Base-by-base conservation (phyloP, 805 yeast genomes). In the Metschnikowia anglica region DNA sequence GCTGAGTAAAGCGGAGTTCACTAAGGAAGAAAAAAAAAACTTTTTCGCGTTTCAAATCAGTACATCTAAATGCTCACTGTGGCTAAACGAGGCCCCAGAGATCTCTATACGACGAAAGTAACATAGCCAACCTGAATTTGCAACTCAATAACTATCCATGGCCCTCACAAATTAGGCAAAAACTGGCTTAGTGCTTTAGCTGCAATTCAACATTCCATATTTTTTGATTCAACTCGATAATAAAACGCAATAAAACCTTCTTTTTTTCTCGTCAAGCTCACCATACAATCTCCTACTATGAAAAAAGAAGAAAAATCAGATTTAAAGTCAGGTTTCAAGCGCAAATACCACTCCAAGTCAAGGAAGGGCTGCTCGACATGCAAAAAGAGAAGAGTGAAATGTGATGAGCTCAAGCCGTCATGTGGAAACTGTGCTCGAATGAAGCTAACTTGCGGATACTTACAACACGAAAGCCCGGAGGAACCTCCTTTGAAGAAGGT, bases 331-430 rank as follows among this genome's bases (percentile, higher is more conserved):
- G 54, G 49, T 10, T 37, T 37, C 5, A 90, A 88, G 64, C 74
- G 97, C 34, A 85, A 87, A 56, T 91, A 84, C 56, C 98, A 91
- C 60, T 85, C 82, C 46, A 91, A 91, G 63, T 85, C 95, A 26
- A 77, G 95, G 44, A 78, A 80, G 43, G 98, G 98, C 0, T 90
- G 98, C 65, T 77, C 81, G 29, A 86, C 95, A 2, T 90, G 98
- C 65, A 90, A 90, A 59, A 76, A 79, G 50, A 76, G 98, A 54
- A 72, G 97, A 39, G 97, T 91, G 30, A 90, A 90, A 60, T 90
- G 98, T 70, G 97, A 90, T 60, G 97, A 91, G 62, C 68, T 70
- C 1, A 84, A 81, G 47, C 97, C 97, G 1, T 60, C 70, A 6
- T 90, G 98, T 62, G 68, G 69, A 17, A 88, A 88, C 64, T 90